Evolutionary conservation across 202 grass and related monocot species (phyloP), one percentile per base, ranked within the genome.

Genomic region (Dendrocalamus latiflorus): DNA sequence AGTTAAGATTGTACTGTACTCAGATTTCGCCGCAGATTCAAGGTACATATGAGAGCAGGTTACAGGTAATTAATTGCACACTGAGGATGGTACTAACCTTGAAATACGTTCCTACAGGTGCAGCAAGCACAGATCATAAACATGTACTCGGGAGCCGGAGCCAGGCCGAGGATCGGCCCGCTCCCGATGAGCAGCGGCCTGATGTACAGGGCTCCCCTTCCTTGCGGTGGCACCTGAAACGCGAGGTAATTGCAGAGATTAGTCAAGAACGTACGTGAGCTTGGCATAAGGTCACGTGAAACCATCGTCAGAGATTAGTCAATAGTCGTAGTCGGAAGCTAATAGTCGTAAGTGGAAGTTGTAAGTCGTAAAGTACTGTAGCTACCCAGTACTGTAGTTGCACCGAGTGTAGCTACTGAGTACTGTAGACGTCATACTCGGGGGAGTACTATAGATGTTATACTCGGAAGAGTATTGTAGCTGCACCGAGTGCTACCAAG

Each of bases 41-140:
- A 41, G 4, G 54, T 11, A 56, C 0, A 25, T 13, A 1, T n/a
- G n/a, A 24, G 21, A 57, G 4, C 21, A 55, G 7, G 53, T 55
- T 55, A 24, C 9, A 57, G 22, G 56, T 26, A 26, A 26, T 59
- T 18, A 63, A 1, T 12, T 51, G 70, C 15, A 53, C 17, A 3
- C 17, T 3, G 49, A 79, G 3, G 4, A 55, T 9, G 55, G 15
- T 4, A 41, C 43, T 65, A 62, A 91, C 93, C 88, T 95, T 98
- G 85, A 95, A 98, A 44, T 98, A 95, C 9, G 86, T 93, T 1
- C 95, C 95, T 0, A 98, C 95, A 2, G 95, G 95, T 1, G 95
- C 64, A 39, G 93, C 85, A 56, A n/a, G n/a, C n/a, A n/a, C 92
- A 98, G 62, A 95, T 49, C 30, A 98, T 69, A 69, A 98, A 98